phyloP scores from a whole-genome alignment of 176 grass and related monocot species.

The Musa beccarii region DNA sequence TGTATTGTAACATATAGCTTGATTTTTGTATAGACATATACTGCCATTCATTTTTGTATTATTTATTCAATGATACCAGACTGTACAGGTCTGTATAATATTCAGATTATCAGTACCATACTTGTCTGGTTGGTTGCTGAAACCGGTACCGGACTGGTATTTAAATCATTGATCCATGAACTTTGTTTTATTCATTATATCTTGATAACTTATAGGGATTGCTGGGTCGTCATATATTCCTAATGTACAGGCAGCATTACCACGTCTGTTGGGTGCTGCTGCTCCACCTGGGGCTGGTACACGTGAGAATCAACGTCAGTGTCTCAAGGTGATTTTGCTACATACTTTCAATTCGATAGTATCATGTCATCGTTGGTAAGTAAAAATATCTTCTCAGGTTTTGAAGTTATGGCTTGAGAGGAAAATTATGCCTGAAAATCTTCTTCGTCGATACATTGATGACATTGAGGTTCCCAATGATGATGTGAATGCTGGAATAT shows the following conservation, averaged over 20 bases:
- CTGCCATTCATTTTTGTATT: no score
- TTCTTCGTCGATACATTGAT: constrained; percentile 56
- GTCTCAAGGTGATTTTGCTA: constrained; percentile 62
- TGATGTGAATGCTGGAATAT: constrained; percentile 37
- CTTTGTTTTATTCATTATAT: background rate
- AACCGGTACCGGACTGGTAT: no score
- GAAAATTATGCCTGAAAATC: constrained; percentile 86
- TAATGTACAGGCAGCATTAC: constrained; percentile 73
- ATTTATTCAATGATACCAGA: no score
- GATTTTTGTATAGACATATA: no score
- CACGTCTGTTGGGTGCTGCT: constrained; percentile 77
- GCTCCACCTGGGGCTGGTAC: constrained; percentile 76
- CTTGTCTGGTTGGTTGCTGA: no score
- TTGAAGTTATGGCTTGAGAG: constrained; percentile 92
- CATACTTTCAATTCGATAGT: background rate
- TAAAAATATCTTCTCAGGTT: constrained; percentile 47
- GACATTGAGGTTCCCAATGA: constrained; percentile 78
- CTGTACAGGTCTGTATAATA: no score
- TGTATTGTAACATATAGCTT: no score
- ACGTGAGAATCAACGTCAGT: constrained; percentile 88
- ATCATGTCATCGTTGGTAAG: background rate
- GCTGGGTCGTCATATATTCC: constrained; percentile 74
- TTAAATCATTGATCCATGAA: background rate
- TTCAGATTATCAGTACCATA: no score
- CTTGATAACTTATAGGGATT: constrained; percentile 35